Base-by-base conservation (phyloP, 129 eudicot species). In the Chrysanthemum seticuspe region DNA sequence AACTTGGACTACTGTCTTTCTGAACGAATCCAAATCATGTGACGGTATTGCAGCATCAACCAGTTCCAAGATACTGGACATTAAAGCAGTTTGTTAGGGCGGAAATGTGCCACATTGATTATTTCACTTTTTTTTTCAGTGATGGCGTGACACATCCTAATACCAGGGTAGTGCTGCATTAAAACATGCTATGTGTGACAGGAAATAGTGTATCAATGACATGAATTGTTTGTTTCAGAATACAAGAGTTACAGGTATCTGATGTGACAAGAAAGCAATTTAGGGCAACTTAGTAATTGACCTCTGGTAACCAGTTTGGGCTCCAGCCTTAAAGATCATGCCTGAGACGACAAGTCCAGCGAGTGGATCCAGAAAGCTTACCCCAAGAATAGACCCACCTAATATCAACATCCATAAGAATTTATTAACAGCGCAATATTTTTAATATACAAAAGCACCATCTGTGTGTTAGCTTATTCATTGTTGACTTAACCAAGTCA, bases 41-140 rank as follows among this genome's bases (percentile, higher is more conserved):
- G 84, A 73, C 34, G 97, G 97, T 72, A 94, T 66, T 55, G 99
- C 99, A 76, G 99, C 99, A 86, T 94, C 99, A 74, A 94, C 99
- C 78, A 94, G 82, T 79, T 94, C 99, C 97, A 94, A 71, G 34
- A 88, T 54, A 80, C 99, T 94, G 70, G 44, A 76, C 64, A 78
- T 48, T 29, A 27, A 50, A 19, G 47, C 16, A 76, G 29, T 68
- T 52, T 11, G 73, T 82, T 68, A 64, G 58, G 4, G 6, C 45
- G 1, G 0, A 56, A 40, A 73, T 27, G 60, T 6, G 16, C 27
- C 13, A 34, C 69, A 11, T 64, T 64, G 23, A 64, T 40, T 13
- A 70, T 55, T 54, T 15, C 61, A 70, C 52, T n/a, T 53, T 27
- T 53, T 12, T 29, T 49, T 3, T 16, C 23, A 36, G 34, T 62